These are phyloP conservation scores for Naganishia onofrii DNA, from an alignment of 768 basidiomycete genomes.

Conservation along the genomic window DNA sequence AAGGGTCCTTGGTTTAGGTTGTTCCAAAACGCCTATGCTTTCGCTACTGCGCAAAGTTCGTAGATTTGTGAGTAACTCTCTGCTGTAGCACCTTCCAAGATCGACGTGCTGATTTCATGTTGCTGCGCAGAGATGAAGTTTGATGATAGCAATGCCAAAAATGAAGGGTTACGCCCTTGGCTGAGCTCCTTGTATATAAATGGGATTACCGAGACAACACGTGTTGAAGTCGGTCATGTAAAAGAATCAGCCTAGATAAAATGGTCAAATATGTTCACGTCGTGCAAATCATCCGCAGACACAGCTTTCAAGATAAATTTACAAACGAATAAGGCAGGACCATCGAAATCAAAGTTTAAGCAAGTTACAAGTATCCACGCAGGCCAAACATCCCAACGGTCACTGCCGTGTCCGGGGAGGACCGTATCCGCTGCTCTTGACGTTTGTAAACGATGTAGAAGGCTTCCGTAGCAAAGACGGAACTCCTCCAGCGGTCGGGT, in stretches of 20 bases:
- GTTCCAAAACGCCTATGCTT: slow-evolving; percentile 74
- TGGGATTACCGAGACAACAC: not conserved
- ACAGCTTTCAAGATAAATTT: not conserved
- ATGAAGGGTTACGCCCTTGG: not conserved
- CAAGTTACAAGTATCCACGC: too few species aligned
- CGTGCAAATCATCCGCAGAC: too few species aligned
- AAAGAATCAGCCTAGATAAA: not conserved
- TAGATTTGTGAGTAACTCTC: not conserved
- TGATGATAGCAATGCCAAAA: not conserved
- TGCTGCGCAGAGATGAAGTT: not conserved
- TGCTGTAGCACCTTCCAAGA: not conserved
- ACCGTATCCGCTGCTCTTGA: slow-evolving; percentile 15
- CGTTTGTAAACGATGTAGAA: slow-evolving; percentile 8
- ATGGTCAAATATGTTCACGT: too few species aligned
- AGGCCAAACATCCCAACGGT: not conserved
- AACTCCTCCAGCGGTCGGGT: not conserved
- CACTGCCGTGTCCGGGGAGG: slow-evolving; percentile 12
- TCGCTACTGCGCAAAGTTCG: slow-evolving; percentile 35
- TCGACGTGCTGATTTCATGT: not conserved
- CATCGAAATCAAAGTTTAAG: slow-evolving; percentile 14
- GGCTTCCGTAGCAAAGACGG: slow-evolving; percentile 6
- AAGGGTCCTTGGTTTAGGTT: slow-evolving; percentile 90
- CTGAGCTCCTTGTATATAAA: not conserved
- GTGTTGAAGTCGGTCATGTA: not conserved
- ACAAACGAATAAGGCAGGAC: not conserved